Conservation (phyloP, 805 yeast species). For the Kazachstania taianensis region DNA sequence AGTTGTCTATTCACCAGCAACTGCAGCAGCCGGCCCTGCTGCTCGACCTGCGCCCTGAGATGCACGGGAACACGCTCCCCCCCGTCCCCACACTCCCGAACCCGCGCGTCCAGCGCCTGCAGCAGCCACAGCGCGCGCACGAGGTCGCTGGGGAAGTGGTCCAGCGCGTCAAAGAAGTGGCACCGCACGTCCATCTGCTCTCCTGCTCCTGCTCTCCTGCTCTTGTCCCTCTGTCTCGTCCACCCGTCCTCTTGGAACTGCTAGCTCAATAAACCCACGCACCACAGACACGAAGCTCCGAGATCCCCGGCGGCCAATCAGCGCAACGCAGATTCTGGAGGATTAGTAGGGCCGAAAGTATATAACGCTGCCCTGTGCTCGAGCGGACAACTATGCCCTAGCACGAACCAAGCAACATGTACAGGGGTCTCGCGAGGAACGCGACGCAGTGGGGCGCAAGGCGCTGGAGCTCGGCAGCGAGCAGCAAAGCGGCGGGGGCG, state of each 20-base stretch:
- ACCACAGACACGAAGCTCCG: background rate
- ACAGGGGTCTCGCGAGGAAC: background rate
- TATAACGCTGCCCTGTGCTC: too few species aligned
- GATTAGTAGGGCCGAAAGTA: too few species aligned
- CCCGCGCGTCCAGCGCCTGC: background rate
- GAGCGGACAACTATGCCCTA: too few species aligned
- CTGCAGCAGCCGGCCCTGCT: background rate
- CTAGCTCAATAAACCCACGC: background rate
- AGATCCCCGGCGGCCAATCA: background rate
- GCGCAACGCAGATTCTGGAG: background rate
- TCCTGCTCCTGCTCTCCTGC: background rate
- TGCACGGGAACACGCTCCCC: background rate
- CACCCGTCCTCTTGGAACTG: background rate
- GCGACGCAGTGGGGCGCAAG: background rate
- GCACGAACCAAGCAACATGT: too few species aligned
- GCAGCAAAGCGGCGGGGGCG: background rate
- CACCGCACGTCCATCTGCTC: conserved; percentile 28
- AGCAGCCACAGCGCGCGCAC: conserved; percentile 18
- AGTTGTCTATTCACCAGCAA: background rate
- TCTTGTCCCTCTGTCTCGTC: background rate
- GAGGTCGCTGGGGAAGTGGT: conserved; percentile 36
- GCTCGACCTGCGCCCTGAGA: background rate
- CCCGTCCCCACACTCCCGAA: background rate
- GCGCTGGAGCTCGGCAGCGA: background rate
- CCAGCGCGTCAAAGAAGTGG: conserved; percentile 31